Evolutionary conservation across 192 early-diverging fungal species (phyloP).

Genomic region (Coemansia sp.): DNA sequence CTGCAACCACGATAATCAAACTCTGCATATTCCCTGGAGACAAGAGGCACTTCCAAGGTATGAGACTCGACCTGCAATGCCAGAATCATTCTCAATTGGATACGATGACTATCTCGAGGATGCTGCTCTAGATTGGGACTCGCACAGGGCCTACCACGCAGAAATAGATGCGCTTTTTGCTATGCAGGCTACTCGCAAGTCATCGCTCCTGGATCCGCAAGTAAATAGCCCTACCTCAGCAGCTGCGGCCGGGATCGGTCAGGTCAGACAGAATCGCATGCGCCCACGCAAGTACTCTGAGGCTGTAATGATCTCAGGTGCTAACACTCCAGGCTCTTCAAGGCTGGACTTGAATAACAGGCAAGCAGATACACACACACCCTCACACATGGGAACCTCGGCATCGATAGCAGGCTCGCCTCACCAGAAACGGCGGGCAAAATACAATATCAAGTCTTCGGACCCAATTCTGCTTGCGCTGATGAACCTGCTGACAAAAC

Average conservation of each 20-base stretch:
- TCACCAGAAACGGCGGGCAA: slow-evolving; percentile 9
- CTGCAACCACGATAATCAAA: slow-evolving; percentile 13
- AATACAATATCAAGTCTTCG: slow-evolving; percentile 51
- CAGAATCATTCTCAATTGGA: slow-evolving; percentile 40
- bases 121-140: slow-evolving; percentile 51
- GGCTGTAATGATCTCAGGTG: slow-evolving; percentile 12
- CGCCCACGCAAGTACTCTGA: slow-evolving; percentile 54
- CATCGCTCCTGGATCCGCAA: neutral
- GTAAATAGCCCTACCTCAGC: neutral
- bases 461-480: slow-evolving; percentile 70
- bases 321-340: slow-evolving; percentile 1
- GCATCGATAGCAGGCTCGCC: neutral
- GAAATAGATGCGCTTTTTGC: slow-evolving; percentile 41
- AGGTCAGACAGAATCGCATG: slow-evolving; percentile 28
- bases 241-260: neutral
- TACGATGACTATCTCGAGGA: slow-evolving; percentile 59
- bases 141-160: slow-evolving; percentile 42
- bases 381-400: neutral
- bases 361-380: neutral
- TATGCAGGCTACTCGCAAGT: slow-evolving; percentile 30
- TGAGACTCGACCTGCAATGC: slow-evolving; percentile 24
- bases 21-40: slow-evolving; percentile 42
- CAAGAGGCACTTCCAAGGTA: slow-evolving; percentile 19
- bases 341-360: neutral
- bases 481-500: slow-evolving; percentile 64